phyloP scores from a whole-genome alignment of 495 filamentous ascomycete species.

The Entonaema liquescens region DNA sequence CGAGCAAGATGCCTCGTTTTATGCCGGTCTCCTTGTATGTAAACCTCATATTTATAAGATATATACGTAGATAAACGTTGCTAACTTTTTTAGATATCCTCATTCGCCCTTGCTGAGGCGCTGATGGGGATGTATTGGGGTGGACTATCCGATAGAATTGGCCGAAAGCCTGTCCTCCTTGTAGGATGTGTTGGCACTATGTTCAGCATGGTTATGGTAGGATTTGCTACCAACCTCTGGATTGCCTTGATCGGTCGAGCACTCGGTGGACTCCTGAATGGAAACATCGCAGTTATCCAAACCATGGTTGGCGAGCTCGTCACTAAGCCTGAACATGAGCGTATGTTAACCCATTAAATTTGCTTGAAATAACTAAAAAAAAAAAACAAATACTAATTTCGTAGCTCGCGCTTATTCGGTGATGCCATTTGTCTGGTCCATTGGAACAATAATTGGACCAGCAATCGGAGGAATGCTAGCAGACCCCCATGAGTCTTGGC shows the following conservation, averaged over 20 bases:
- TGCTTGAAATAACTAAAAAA: not conserved
- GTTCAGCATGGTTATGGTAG: constrained; percentile 80
- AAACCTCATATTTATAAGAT: not conserved
- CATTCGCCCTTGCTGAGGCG: constrained; percentile 83
- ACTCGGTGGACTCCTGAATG: constrained; percentile 84
- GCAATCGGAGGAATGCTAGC: constrained; percentile 82
- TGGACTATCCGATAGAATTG: constrained; percentile 78
- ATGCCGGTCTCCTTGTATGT: constrained; percentile 74
- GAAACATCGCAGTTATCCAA: constrained; percentile 88
- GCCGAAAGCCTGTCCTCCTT: constrained; percentile 84
- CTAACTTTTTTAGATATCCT: constrained; percentile 63
- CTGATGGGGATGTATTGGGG: constrained; percentile 89
- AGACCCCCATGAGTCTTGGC: constrained; percentile 74
- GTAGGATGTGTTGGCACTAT: constrained; percentile 83
- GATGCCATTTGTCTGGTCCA: constrained; percentile 88
- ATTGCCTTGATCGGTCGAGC: constrained; percentile 75
- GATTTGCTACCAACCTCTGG: constrained; percentile 83
- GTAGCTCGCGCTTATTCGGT: constrained; percentile 80
- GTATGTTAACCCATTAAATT: constrained; percentile 58
- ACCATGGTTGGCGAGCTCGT: constrained; percentile 92
- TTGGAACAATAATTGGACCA: constrained; percentile 85
- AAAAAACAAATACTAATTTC: constrained; percentile 44
- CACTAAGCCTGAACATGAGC: constrained; percentile 80
- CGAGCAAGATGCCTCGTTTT: constrained; percentile 78
- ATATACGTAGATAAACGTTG: not conserved